Evolutionary conservation across 192 early-diverging fungal species (phyloP), one percentile per base, ranked within the genome.

Genomic region (Mortierella claussenii): DNA sequence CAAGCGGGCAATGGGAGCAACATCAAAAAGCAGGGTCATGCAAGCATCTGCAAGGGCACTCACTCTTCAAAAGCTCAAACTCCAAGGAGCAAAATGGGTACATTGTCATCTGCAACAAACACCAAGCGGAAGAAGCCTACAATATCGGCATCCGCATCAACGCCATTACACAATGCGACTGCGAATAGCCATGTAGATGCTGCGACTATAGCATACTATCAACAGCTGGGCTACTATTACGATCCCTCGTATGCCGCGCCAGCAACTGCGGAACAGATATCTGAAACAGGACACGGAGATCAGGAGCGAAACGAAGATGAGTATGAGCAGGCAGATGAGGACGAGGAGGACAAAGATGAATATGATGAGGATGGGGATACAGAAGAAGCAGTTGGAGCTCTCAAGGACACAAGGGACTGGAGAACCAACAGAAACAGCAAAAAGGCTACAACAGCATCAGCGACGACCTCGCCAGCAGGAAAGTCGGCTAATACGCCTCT

Each of bases 201-300:
- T 3, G 73, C 63, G 1, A 76, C 73, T 2, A 67, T 66, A 28
- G 73, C 63, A 23, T 76, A 62, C 23, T 76, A 76, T 32, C 57
- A 54, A 20, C 47, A 61, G n/a, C n/a, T 76, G 37, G 73, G 73
- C n/a, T 76, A 76, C 31, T 66, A 66, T 37, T 76, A 67, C 23
- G 73, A 76, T 31, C 73, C 73, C 13, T 40, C 32, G 7, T 76
- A 67, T 31, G 24, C 42, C 9, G 13, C 42, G n/a, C n/a, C n/a
- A n/a, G 11, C 20, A 24, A 7, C 36, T 0, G 2, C 37, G 0
- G 1, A 34, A 0, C 37, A 58, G 20, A 24, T 21, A 4, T 45
- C 55, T 37, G 53, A 64, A 58, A 45, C 30, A 24, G 31, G 17
- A 45, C 49, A 20, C 30, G 27, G 21, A n/a, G 52, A 40, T 17